phyloP scores from a whole-genome alignment of 2,329 filamentous ascomycete genomes.

The Clonostachys chloroleuca region DNA sequence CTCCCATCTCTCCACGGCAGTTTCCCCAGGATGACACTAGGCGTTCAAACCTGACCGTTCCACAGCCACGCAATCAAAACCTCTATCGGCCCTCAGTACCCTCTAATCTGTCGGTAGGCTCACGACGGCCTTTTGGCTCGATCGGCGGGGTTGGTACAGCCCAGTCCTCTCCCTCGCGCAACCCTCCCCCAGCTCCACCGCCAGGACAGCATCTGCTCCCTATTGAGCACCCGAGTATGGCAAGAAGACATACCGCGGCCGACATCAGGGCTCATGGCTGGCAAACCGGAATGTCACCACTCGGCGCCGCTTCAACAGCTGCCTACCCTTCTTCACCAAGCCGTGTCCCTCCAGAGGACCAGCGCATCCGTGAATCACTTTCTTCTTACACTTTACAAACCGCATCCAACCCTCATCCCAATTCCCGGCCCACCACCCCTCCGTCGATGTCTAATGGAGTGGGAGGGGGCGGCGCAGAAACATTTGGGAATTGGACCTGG shows the following conservation, averaged over 20 bases:
- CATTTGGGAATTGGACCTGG: slow-evolving; percentile 55
- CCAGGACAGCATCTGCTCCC: slow-evolving; percentile 62
- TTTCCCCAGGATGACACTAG: slow-evolving; percentile 83
- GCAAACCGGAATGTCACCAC: slow-evolving; percentile 61
- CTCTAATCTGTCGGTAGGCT: slow-evolving; percentile 74
- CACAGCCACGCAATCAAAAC: slow-evolving; percentile 48
- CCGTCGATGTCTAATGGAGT: slow-evolving; percentile 41
- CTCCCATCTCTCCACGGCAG: slow-evolving; percentile 84
- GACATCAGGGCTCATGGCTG: slow-evolving; percentile 90
- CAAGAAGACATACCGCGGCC: slow-evolving; percentile 86
- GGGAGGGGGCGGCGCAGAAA: slow-evolving; percentile 26
- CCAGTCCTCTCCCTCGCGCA: slow-evolving; percentile 71
- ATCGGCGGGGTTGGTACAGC: slow-evolving; percentile 68
- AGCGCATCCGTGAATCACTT: slow-evolving; percentile 51
- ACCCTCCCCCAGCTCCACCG: slow-evolving; percentile 61
- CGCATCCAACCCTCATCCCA: slow-evolving; percentile 33
- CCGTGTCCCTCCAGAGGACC: slow-evolving; percentile 43
- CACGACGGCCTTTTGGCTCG: slow-evolving; percentile 79
- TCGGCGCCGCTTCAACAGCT: slow-evolving; percentile 48
- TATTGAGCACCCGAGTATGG: slow-evolving; percentile 62
- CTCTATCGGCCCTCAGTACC: slow-evolving; percentile 76
- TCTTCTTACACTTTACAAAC: slow-evolving; percentile 48
- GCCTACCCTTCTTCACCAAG: slow-evolving; percentile 53
- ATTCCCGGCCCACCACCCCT: slow-evolving; percentile 49
- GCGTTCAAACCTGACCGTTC: slow-evolving; percentile 62